These are phyloP conservation scores for Teratosphaeria nubilosa DNA, from an alignment of 2,329 filamentous ascomycete species.

Conservation along the genomic window DNA sequence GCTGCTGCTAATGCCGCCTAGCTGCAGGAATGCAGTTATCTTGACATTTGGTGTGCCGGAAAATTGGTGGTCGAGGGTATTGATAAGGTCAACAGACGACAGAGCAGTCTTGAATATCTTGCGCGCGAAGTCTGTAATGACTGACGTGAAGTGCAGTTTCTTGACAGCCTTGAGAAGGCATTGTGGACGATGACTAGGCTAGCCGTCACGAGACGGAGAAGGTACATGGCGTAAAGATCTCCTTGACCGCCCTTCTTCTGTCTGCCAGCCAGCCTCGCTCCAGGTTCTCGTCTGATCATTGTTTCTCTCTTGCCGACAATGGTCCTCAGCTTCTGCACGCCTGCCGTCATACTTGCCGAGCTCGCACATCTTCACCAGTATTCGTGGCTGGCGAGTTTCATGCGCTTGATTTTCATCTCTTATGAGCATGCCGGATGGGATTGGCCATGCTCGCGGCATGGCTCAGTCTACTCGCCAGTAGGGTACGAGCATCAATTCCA, in stretches of 20 bases:
- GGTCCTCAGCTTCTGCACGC: background rate
- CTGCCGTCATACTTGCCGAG: background rate
- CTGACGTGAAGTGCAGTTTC: background rate
- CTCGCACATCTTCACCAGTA: background rate
- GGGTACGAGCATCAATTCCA: background rate
- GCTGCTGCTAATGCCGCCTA: background rate
- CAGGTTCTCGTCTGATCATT: background rate
- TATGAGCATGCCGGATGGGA: background rate
- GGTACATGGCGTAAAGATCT: background rate
- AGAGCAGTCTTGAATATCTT: background rate
- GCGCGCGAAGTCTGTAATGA: background rate
- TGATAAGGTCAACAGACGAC: background rate
- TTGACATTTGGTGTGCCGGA: background rate
- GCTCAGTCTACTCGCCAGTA: background rate
- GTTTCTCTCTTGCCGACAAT: background rate
- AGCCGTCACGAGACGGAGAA: background rate
- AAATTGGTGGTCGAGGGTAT: background rate
- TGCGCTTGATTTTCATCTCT: background rate
- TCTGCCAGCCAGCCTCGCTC: background rate
- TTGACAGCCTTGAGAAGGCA: background rate
- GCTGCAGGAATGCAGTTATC: background rate
- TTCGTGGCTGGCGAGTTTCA: background rate
- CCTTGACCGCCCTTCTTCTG: background rate
- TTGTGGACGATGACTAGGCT: background rate
- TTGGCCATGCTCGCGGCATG: background rate